phyloP scores from a whole-genome alignment of 495 filamentous ascomycete genomes.

The Filosporella fistucella region DNA sequence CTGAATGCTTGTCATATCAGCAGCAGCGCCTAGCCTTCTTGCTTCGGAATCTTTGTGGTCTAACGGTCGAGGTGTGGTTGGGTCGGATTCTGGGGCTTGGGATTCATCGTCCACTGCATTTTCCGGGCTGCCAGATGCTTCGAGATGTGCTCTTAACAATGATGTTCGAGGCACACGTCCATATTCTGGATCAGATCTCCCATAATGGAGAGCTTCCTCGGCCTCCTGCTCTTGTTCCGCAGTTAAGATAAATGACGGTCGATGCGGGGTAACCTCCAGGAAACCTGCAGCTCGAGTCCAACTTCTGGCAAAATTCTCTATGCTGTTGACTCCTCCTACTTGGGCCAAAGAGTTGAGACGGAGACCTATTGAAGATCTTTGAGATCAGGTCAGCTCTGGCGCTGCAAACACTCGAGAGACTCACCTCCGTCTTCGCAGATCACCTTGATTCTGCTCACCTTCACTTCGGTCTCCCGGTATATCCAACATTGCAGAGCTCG shows the following conservation, averaged over 20 bases:
- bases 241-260: slow-evolving; percentile 62
- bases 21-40: slow-evolving; percentile 26
- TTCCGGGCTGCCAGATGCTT: slow-evolving; percentile 21
- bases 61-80: slow-evolving; percentile 18
- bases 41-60: slow-evolving; percentile 36
- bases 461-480: background rate
- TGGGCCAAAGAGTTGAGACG: slow-evolving; percentile 64
- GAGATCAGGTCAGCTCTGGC: background rate
- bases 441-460: slow-evolving; percentile 6
- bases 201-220: slow-evolving; percentile 29
- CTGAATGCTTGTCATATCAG: slow-evolving; percentile 23
- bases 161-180: slow-evolving; percentile 39
- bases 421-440: slow-evolving; percentile 20
- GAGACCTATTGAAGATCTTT: slow-evolving; percentile 70
- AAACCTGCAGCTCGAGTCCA: slow-evolving; percentile 93
- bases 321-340: slow-evolving; percentile 86
- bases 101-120: slow-evolving; percentile 21
- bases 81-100: slow-evolving; percentile 7
- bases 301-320: slow-evolving; percentile 89
- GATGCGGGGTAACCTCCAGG: slow-evolving; percentile 73
- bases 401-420: background rate
- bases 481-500: slow-evolving; percentile 4
- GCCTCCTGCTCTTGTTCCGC: slow-evolving; percentile 28
- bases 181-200: slow-evolving; percentile 19
- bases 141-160: slow-evolving; percentile 41